Base-by-base conservation (phyloP, 352 stramenopile species). In the Thalassiosira mediterranea region DNA sequence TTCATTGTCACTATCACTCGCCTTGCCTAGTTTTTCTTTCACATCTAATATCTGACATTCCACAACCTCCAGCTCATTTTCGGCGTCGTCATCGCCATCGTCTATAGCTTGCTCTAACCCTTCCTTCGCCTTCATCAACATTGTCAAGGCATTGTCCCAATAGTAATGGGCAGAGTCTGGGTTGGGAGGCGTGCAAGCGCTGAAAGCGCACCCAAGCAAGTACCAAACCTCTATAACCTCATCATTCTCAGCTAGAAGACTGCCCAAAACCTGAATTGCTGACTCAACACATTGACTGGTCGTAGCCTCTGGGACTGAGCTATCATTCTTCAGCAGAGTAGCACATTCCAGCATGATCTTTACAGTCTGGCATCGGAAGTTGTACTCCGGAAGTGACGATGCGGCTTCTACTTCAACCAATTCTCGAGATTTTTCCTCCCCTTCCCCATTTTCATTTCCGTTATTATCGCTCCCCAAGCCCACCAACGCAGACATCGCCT, bases 211-310 rank as follows among this genome's bases (percentile, higher is more conserved):
- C 17, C 88, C 91, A n/a, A 91, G 68, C 15, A 95, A 67, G 63
- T 88, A 94, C 83, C 87, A 95, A 68, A 92, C 82, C 72, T 95
- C 91, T 21, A 94, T 79, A 1, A 94, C 88, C 61, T 95, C 90
- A 72, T 95, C 91, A 61, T 95, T 91, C 76, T 95, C 86, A 40
- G 84, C 82, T 56, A 93, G 58, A 7, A 93, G 63, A 76, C 84
- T 91, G 26, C 86, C 86, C 28, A 93, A 52, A 13, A 93, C 86
- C 52, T 81, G 76, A 62, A 92, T 87, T 40, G 84, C 86, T 13
- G 82, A 79, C 29, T 86, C 56, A 23, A 72, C 54, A 44, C 86
- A 91, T 82, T 83, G 52, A 51, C 78, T 72, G 57, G 53, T 64
- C 58, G 77, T 58, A 42, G 70, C 46, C 5, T 61, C 38, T 7